Base-by-base conservation (phyloP, 306 rosid genomes). In the Rosa multiflora region DNA sequence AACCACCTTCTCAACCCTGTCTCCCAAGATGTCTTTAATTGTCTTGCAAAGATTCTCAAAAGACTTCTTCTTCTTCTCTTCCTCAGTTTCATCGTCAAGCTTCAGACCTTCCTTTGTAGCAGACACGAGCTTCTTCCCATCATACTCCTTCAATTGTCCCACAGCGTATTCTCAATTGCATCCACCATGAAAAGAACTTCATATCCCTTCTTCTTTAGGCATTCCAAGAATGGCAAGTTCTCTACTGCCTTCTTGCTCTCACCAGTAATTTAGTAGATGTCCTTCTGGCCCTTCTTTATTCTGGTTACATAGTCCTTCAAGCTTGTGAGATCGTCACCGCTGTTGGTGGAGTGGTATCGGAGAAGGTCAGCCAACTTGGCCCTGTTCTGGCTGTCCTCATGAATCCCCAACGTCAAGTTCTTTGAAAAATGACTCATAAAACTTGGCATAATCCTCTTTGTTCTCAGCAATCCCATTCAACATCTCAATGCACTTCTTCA, bases 401-500 rank as follows among this genome's bases (percentile, higher is more conserved):
- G 92, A 40, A 91, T 87, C 0, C 96, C 91, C 83, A 91, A 43
- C 71, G 88, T 91, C 86, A 91, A 52, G 62, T 91, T 91, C 89
- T 91, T 91, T 0, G 96, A 88, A 80, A 91, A 91, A n/a, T 15
- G 93, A 56, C 8, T 91, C 96, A 29, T 91, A 91, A 73, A 88
- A 91, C 62, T 88, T 91, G 74, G 80, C 73, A 79, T 88, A 87
- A 1, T 91, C 93, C 18, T 91, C 96, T 40, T 87, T 91, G 82
- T 91, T 91, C 89, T 91, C 96, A 0, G 93, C 86, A 37, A 91
- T 91, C 80, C 88, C 91, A 44, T 85, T 91, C 87, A 88, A 91
- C 93, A 91, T 91, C 82, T 91, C 96, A 48, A 91, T 91, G 72
- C 96, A 91, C 42, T 91, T 91, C 85, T 91, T 91, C 47, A 86